Evolutionary conservation across 495 filamentous ascomycete genomes (phyloP).

Genomic region (Hypomontagnella monticulosa): DNA sequence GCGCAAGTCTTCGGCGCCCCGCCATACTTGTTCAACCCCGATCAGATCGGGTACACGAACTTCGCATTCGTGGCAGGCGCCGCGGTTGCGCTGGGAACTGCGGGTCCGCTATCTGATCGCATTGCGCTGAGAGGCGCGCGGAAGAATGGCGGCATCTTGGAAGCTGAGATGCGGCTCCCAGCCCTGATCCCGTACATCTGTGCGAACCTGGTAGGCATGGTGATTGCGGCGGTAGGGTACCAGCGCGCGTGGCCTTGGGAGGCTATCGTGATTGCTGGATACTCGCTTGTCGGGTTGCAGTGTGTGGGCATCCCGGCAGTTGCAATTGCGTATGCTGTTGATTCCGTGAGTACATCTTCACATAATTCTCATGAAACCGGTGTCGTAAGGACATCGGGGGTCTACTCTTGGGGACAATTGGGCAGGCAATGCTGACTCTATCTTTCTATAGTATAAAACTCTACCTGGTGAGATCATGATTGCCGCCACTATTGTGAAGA

Average conservation of each 20-base stretch:
- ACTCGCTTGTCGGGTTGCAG: constrained; percentile 65
- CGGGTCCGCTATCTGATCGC: constrained; percentile 68
- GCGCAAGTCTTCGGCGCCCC: constrained; percentile 67
- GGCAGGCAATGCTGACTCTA: background rate
- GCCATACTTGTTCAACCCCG: constrained; percentile 65
- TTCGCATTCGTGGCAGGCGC: constrained; percentile 49
- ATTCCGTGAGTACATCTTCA: constrained; percentile 48
- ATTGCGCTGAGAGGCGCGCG: constrained; percentile 63
- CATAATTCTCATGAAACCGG: background rate
- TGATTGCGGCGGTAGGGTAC: constrained; percentile 68
- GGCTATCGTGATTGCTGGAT: constrained; percentile 63
- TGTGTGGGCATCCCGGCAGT: constrained; percentile 67
- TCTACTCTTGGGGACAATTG: background rate
- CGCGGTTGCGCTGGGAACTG: constrained; percentile 61
- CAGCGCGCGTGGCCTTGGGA: constrained; percentile 66
- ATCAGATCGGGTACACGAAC: constrained; percentile 63
- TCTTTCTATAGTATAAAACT: constrained; percentile 59
- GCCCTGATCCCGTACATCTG: constrained; percentile 67
- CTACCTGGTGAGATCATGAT: constrained; percentile 68
- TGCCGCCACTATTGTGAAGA: constrained; percentile 66
- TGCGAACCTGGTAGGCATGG: constrained; percentile 65
- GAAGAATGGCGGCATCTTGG: constrained; percentile 66
- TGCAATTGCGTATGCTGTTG: constrained; percentile 45
- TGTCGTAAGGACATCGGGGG: background rate
- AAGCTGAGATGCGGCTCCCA: constrained; percentile 72